Conservation (phyloP, 495 filamentous ascomycete genomes). For the Tuber melanosporum region DNA sequence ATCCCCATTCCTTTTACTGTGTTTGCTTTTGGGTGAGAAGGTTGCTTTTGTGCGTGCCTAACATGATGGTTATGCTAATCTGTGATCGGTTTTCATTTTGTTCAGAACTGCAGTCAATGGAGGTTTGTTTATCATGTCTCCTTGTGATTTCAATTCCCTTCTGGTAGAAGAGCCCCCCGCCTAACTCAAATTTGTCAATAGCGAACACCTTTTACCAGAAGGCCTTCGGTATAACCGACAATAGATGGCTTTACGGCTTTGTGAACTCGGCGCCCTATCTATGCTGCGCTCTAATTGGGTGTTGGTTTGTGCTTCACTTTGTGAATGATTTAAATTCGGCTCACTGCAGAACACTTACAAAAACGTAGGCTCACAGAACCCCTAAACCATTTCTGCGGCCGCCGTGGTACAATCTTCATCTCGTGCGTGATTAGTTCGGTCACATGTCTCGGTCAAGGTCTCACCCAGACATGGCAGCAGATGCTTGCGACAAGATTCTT, state of each 20-base stretch:
- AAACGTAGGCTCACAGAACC: slow-evolving; percentile 55
- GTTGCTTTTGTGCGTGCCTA: not conserved
- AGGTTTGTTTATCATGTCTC: slow-evolving; percentile 21
- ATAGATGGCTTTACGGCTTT: slow-evolving; percentile 58
- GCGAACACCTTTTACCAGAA: slow-evolving; percentile 59
- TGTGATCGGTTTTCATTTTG: not conserved
- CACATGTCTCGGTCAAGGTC: slow-evolving; percentile 68
- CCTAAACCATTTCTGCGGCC: slow-evolving; percentile 52
- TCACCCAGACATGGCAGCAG: slow-evolving; percentile 65
- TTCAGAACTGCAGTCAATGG: slow-evolving; percentile 6
- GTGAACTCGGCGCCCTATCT: slow-evolving; percentile 64
- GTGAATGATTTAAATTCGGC: not conserved
- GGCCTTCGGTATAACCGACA: slow-evolving; percentile 56
- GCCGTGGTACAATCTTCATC: slow-evolving; percentile 56
- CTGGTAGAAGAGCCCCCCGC: not conserved
- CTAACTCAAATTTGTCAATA: slow-evolving; percentile 44
- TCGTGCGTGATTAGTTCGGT: slow-evolving; percentile 59
- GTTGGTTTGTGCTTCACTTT: slow-evolving; percentile 50
- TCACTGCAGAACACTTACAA: not conserved
- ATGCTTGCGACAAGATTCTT: slow-evolving; percentile 43
- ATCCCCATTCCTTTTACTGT: not conserved
- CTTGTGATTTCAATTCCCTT: not conserved
- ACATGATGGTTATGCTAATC: not conserved
- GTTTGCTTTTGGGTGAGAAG: not conserved
- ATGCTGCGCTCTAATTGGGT: slow-evolving; percentile 71